Base-by-base conservation (phyloP, 2,329 filamentous ascomycete genomes). In the Biscogniauxia mediterranea region DNA sequence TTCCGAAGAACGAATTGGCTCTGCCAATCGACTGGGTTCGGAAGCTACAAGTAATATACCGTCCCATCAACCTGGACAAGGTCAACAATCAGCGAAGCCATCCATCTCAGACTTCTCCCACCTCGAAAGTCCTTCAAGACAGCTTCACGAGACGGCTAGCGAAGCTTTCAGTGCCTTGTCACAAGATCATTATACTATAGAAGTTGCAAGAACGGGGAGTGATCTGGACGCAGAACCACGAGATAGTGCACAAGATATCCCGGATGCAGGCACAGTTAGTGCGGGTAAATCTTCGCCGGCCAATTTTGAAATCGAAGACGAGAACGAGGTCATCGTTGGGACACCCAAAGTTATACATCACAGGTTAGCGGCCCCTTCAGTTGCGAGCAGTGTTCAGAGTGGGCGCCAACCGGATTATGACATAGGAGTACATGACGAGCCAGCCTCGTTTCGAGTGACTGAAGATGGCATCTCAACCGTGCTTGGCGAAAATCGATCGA, bases 371-470 rank as follows among this genome's bases (percentile, higher is more conserved):
- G 52, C 70, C 1, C 70, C 70, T 23, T 79, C 78, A 0, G 78
- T 79, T 20, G 70, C 70, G 8, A 76, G 75, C 61, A 84, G 78
- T 66, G 70, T 76, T 65, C 75, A 54, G 61, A 84, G 79, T 67
- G 83, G 82, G 23, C 78, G 81, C 15, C 84, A 85, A 60, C 78
- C 79, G 3, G 80, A 83, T 59, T 78, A 76, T 5, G 70, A 75
- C 13, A 76, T 77, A 42, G 69, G 73, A 49, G 74, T 75, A 49
- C 62, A 65, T 19, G 69, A 62, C 13, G 61, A 66, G 8, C 58
- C 60, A 3, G 68, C 75, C 3, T 71, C 74, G 0, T 66, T 73
- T 0, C 55, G 56, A 15, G 67, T 61, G 3, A 64, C 58, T n/a
- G 64, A 66, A 23, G 57, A 59, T n/a, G 62, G 61, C 9, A 23